phyloP scores from a whole-genome alignment of 306 rosid genomes.

The Oxytropis ochrocephala region DNA sequence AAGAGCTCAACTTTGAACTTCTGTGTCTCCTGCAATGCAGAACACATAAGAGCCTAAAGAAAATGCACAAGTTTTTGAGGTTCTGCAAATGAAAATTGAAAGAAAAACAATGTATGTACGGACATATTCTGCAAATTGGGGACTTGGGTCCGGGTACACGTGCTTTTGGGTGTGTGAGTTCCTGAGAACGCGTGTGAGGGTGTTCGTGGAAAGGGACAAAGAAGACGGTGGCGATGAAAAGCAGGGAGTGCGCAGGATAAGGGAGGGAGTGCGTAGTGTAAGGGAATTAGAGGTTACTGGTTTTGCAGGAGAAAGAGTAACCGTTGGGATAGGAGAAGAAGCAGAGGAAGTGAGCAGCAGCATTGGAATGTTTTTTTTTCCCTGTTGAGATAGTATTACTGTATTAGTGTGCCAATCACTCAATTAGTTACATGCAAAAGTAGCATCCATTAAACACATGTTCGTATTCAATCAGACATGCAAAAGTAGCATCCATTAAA shows the following conservation, averaged over 20 bases:
- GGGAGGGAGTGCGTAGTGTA: conserved; percentile 8
- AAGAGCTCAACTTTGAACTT: conserved; percentile 49
- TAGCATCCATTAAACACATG: no score
- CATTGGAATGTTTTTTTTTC: background rate
- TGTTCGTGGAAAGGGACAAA: conserved; percentile 16
- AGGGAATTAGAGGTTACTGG: conserved; percentile 1
- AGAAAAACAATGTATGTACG: background rate
- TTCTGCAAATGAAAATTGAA: background rate
- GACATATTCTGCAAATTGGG: conserved; percentile 40
- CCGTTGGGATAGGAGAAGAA: background rate
- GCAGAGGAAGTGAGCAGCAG: background rate
- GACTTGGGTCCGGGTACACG: conserved; percentile 56
- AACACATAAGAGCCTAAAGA: background rate
- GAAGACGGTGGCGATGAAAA: background rate
- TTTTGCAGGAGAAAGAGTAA: conserved; percentile 26
- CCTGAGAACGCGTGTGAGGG: conserved; percentile 14
- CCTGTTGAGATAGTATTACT: no score
- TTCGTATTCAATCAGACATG: no score
- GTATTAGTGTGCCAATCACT: no score
- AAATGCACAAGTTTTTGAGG: background rate
- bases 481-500: no score
- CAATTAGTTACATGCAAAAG: no score
- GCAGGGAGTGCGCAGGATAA: conserved; percentile 15
- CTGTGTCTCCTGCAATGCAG: conserved; percentile 44
- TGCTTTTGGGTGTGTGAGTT: conserved; percentile 22